These are phyloP conservation scores for Clarireedia hainanense DNA, from an alignment of 2,329 filamentous ascomycete genomes.

Conservation along the genomic window DNA sequence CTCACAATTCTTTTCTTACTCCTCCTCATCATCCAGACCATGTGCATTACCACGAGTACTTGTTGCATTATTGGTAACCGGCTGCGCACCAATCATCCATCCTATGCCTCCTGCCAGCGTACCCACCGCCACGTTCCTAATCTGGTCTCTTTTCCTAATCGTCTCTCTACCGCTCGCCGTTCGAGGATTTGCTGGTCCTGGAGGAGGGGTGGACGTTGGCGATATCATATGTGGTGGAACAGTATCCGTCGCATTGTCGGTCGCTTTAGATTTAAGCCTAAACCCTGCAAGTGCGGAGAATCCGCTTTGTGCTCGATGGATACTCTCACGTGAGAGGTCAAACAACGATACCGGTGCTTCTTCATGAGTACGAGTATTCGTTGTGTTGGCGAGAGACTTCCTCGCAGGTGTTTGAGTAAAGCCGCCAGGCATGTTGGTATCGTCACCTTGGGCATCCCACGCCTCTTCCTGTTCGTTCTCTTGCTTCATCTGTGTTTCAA, in stretches of 20 bases:
- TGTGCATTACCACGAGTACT: background rate
- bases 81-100: constrained; percentile 54
- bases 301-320: constrained; percentile 50
- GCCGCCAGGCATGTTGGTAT: constrained; percentile 47
- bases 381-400: constrained; percentile 19
- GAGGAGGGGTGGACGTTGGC: background rate
- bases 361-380: constrained; percentile 36
- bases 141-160: constrained; percentile 63
- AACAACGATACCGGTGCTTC: constrained; percentile 59
- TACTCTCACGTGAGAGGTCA: constrained; percentile 54
- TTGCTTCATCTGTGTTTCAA: constrained; percentile 55
- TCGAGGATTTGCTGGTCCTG: background rate
- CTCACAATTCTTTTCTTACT: background rate
- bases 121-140: constrained; percentile 59
- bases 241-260: constrained; percentile 1
- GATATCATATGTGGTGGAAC: background rate
- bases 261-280: constrained; percentile 9
- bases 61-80: background rate
- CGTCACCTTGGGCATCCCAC: constrained; percentile 60
- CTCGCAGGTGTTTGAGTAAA: constrained; percentile 37
- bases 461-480: constrained; percentile 62
- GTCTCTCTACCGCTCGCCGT: constrained; percentile 26
- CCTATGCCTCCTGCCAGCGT: constrained; percentile 59
- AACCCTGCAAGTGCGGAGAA: constrained; percentile 42
- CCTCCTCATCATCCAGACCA: background rate